phyloP scores from a whole-genome alignment of 164 flowering plant genomes.

The Tetrastigma voinierianum region DNA sequence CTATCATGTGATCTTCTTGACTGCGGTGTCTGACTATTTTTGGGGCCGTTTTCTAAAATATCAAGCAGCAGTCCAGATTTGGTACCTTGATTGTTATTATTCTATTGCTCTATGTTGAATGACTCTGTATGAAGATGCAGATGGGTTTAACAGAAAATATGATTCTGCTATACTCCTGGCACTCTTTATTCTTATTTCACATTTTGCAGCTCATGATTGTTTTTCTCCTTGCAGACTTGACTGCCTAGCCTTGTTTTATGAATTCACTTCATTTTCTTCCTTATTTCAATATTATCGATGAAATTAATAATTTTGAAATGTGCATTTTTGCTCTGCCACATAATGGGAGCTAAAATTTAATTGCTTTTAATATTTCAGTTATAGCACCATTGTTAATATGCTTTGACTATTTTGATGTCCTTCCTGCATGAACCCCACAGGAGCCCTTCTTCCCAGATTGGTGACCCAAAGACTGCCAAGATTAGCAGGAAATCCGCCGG shows the following conservation, averaged over 20 bases:
- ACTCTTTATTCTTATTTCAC: slow-evolving; percentile 21
- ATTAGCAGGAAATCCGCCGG: slow-evolving; percentile 73
- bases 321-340: not conserved
- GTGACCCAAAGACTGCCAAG: slow-evolving; percentile 95
- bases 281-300: no score
- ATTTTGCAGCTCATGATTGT: not conserved
- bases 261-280: no score
- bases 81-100: not conserved
- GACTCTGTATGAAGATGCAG: slow-evolving; percentile 79
- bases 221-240: not conserved
- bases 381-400: not conserved
- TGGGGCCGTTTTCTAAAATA: no score
- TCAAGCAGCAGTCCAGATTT: no score
- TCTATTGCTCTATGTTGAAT: slow-evolving; percentile 3
- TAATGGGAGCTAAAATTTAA: no score
- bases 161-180: slow-evolving; percentile 98
- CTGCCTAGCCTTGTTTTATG: slow-evolving; percentile 1
- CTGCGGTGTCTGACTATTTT: no score
- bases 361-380: not conserved
- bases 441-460: slow-evolving; percentile 54
- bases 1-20: slow-evolving; percentile 91
- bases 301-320: not conserved
- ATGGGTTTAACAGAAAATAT: slow-evolving; percentile 86
- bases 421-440: not conserved
- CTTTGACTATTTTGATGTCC: not conserved